phyloP scores from a whole-genome alignment of 306 rosid species.

The Citrullus colocynthis region DNA sequence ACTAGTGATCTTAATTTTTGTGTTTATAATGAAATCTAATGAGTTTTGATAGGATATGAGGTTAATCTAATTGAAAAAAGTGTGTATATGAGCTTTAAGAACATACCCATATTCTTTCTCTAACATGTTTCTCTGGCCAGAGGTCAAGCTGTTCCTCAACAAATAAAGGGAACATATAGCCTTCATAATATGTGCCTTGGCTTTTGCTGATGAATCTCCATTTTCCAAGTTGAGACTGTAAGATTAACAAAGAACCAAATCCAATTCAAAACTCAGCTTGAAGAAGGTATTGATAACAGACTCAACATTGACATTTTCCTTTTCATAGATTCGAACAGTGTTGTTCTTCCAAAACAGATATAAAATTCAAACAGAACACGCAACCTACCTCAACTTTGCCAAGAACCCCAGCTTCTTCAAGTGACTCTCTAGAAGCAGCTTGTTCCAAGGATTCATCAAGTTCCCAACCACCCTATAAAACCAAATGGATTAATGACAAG shows the following conservation, averaged over 20 bases:
- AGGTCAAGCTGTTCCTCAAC: conserved; percentile 80
- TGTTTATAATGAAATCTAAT: background rate
- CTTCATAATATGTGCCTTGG: conserved; percentile 70
- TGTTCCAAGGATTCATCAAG: conserved; percentile 87
- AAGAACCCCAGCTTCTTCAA: conserved; percentile 89
- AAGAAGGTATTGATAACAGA: background rate
- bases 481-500: background rate
- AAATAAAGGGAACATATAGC: conserved; percentile 81
- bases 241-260: background rate
- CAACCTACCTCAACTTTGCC: conserved; percentile 65
- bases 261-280: background rate
- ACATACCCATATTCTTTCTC: conserved; percentile 76
- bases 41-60: background rate
- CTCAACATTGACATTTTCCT: background rate
- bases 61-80: too few species aligned
- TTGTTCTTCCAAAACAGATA: background rate
- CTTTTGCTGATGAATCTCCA: conserved; percentile 94
- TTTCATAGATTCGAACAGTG: background rate
- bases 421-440: conserved; percentile 85
- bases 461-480: conserved; percentile 87
- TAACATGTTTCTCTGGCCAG: conserved; percentile 78
- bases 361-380: background rate
- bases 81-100: background rate
- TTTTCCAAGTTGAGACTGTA: conserved; percentile 70
- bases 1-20: background rate